A percentile compares a stretch with the other conserved stretches of the same genome.
Conservation (phyloP, 352 stramenopile genomes). For the Phytophthora agathidicida region DNA sequence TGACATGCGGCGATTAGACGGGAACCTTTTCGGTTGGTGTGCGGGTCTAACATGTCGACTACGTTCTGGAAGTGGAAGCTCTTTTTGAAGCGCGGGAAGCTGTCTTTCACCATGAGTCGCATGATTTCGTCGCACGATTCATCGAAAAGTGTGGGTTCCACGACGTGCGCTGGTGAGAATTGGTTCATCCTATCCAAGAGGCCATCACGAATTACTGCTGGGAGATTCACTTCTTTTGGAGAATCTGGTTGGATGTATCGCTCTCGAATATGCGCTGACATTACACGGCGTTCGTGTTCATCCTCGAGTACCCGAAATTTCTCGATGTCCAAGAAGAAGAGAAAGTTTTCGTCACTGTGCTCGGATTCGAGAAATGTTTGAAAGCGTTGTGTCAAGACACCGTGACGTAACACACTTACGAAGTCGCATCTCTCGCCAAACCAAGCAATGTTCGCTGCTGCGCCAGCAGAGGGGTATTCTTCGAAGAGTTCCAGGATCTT, state of each 20-base stretch:
- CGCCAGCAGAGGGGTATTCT: constrained; percentile 60
- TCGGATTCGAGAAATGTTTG: constrained; percentile 71
- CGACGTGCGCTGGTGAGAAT: constrained; percentile 22
- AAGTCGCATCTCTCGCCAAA: constrained; percentile 74
- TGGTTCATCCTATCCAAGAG: constrained; percentile 34
- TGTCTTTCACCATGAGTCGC: constrained; percentile 83
- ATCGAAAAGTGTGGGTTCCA: constrained; percentile 58
- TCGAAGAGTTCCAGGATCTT: constrained; percentile 55
- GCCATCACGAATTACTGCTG: constrained; percentile 58
- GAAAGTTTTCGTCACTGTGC: constrained; percentile 83
- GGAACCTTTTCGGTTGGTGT: constrained; percentile 68
- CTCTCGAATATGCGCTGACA: constrained; percentile 51
- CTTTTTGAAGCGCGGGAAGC: constrained; percentile 84
- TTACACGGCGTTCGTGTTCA: constrained; percentile 29
- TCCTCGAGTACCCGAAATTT: constrained; percentile 41
- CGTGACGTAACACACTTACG: constrained; percentile 63
- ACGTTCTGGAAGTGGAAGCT: constrained; percentile 68
- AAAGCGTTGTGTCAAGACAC: constrained; percentile 62
- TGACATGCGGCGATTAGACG: constrained; percentile 70
- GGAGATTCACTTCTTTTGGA: constrained; percentile 78
- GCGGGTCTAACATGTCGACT: constrained; percentile 65
- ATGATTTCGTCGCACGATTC: constrained; percentile 77
- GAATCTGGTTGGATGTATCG: constrained; percentile 65
- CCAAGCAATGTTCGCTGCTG: constrained; percentile 79
- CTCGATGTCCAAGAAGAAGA: constrained; percentile 75